phyloP scores from a whole-genome alignment of 2,329 filamentous ascomycete genomes.

The Exophiala sp. region DNA sequence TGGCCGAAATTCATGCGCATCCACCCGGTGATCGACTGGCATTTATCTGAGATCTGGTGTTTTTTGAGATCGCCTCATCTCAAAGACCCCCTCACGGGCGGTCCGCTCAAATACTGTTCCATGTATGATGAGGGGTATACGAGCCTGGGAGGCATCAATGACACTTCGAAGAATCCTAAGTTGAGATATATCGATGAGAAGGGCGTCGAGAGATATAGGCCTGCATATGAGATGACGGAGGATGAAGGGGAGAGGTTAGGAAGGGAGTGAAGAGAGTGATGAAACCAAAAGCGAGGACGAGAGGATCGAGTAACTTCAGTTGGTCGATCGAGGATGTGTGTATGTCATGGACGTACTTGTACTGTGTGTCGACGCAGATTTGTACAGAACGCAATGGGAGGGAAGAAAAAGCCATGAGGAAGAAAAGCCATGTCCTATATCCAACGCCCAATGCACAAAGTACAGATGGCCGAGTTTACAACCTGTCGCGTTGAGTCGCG shows the following conservation, averaged over 20 bases:
- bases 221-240: constrained; percentile 67
- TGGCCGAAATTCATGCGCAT: constrained; percentile 93
- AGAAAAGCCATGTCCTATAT: no score
- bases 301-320: neutral
- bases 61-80: constrained; percentile 62
- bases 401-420: no score
- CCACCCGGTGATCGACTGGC: constrained; percentile 96
- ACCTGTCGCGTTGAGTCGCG: no score
- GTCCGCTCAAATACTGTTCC: constrained; percentile 65
- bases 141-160: constrained; percentile 78
- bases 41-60: constrained; percentile 89
- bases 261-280: constrained; percentile 44
- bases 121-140: constrained; percentile 89
- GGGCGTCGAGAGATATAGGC: constrained; percentile 49
- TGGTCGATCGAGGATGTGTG: no score
- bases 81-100: constrained; percentile 38
- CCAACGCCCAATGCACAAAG: no score
- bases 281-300: neutral
- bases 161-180: constrained; percentile 84
- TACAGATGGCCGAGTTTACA: no score
- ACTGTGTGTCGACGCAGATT: no score
- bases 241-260: constrained; percentile 76
- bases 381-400: no score
- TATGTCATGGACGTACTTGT: no score
- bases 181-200: constrained; percentile 43